These are phyloP conservation scores for Dendrobium nobile DNA, from an alignment of 106 monocot genomes.

Conservation along the genomic window DNA sequence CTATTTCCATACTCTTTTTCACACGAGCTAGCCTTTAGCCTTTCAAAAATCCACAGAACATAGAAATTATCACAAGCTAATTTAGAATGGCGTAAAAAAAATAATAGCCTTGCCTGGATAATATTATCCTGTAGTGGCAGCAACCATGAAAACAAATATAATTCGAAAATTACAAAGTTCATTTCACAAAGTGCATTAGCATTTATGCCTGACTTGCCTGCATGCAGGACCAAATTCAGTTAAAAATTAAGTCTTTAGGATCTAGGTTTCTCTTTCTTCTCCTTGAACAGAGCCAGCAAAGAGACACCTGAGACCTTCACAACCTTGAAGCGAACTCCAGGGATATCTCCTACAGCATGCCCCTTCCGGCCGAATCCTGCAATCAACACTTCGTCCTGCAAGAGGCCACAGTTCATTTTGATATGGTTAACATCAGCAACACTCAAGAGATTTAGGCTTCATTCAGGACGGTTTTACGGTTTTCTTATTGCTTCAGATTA, in stretches of 20 bases:
- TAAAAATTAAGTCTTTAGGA: not conserved
- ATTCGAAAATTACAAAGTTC: too few relatives aligned
- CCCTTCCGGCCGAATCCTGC: slow-evolving; percentile 16
- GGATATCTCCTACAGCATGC: slow-evolving; percentile 18
- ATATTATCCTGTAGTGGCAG: too few relatives aligned
- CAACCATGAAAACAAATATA: too few relatives aligned
- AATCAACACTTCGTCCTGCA: slow-evolving; percentile 20
- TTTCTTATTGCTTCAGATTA: too few relatives aligned
- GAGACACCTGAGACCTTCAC: slow-evolving; percentile 21
- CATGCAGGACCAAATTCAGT: not conserved
- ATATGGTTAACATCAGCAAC: not conserved
- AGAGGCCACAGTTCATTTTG: not conserved
- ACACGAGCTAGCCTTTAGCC: too few relatives aligned
- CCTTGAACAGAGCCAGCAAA: slow-evolving; percentile 19
- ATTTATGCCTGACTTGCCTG: not conserved
- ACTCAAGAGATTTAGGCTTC: not conserved
- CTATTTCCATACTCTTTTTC: too few relatives aligned
- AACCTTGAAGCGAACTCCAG: slow-evolving; percentile 20
- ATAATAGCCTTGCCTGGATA: too few relatives aligned
- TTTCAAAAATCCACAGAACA: too few relatives aligned
- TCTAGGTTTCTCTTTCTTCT: slow-evolving; percentile 19
- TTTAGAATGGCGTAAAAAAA: too few relatives aligned
- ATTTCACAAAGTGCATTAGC: not conserved
- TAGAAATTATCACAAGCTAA: too few relatives aligned
- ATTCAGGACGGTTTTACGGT: too few relatives aligned